Base-by-base conservation (phyloP, 2,329 filamentous ascomycete species). In the Ophiobolus disseminans region DNA sequence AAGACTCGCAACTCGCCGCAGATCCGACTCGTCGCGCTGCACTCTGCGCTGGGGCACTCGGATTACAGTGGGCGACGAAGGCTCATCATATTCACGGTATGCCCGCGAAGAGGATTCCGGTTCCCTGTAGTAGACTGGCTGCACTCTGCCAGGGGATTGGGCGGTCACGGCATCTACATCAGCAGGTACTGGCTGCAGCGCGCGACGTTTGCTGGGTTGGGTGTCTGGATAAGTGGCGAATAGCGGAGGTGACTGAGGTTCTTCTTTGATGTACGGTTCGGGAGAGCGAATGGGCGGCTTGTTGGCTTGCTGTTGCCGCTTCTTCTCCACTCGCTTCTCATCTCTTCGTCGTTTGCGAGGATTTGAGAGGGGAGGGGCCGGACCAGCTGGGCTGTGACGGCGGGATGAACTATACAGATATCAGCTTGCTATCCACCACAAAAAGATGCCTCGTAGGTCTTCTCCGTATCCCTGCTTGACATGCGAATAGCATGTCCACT, bases 241-340 rank as follows among this genome's bases (percentile, higher is more conserved):
- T 1, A 81, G 80, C 32, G 82, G 82, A 16, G 84, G 84, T 10
- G 84, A 86, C 14, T 85, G 73, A 6, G 84, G 83, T 62, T 87
- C 84, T 57, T 83, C 79, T 64, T 86, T 87, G 65, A 87, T 84
- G 55, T 79, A 80, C 7, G 81, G 73, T 45, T 80, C 80, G 2
- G 72, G 72, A 11, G 70, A 73, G 19, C 53, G 63, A 25, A 59
- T 53, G 14, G 62, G 59, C 14, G 63, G 63, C 40, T 73, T 71
- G 31, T 62, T 68, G 65, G 70, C 50, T 49, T 68, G 70, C 50
- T 73, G 75, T 22, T 65, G 56, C 60, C 63, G 73, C 62, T 55
- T 65, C 53, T 66, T 63, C 40, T 66, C 60, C 45, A 60, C 63
- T 57, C 63, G 67, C 61, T 63, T 73, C 62, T 66, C 66, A 17